Conservation (phyloP, 2,329 filamentous ascomycete species). For the Venturia oleaginea region DNA sequence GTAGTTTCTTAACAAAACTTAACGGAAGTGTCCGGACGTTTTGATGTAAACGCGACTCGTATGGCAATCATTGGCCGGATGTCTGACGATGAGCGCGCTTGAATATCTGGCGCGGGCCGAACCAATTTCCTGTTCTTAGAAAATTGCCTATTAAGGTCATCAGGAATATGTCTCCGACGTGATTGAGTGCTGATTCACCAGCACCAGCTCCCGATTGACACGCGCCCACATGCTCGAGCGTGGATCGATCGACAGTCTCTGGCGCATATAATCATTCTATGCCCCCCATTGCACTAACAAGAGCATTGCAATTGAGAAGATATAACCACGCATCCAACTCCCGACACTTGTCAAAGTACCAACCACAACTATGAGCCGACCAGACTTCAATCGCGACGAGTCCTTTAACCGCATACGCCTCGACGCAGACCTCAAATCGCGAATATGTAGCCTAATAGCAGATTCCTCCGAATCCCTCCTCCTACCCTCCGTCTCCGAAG, state of each 20-base stretch:
- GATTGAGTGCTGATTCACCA: background rate
- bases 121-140: background rate
- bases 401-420: slow-evolving; percentile 12
- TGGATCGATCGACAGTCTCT: background rate
- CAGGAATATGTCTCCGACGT: background rate
- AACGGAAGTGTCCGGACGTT: no score
- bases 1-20: no score
- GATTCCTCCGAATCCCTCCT: slow-evolving; percentile 13
- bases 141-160: background rate
- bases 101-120: no score
- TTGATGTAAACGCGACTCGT: no score
- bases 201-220: background rate
- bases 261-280: background rate
- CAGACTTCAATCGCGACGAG: slow-evolving; percentile 4
- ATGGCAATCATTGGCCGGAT: no score
- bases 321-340: background rate
- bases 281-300: no score
- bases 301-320: background rate
- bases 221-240: background rate
- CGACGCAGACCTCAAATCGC: slow-evolving; percentile 8
- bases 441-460: slow-evolving; percentile 3
- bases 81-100: no score
- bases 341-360: background rate
- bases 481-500: slow-evolving; percentile 4
- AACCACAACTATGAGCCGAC: background rate